Conservation (phyloP, 331 rosid species). For the Rhamnella rubrinervis region DNA sequence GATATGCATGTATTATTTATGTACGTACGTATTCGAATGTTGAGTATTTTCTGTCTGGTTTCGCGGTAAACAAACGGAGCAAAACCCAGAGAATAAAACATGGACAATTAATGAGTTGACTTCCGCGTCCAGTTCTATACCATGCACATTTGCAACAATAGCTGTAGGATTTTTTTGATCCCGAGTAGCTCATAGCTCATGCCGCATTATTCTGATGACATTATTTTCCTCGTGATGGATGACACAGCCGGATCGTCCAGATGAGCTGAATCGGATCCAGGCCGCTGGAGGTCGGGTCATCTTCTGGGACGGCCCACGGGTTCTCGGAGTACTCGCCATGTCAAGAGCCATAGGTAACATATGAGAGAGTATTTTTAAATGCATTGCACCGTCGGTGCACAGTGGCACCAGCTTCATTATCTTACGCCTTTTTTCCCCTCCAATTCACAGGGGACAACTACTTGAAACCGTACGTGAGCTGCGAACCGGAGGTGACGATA, state of each 20-base stretch:
- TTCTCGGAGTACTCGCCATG: slow-evolving; percentile 67
- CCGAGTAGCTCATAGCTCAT: background rate
- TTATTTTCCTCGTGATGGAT: background rate
- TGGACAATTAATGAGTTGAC: background rate
- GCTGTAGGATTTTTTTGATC: slow-evolving; percentile 5
- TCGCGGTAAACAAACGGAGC: slow-evolving; percentile 15
- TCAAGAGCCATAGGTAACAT: slow-evolving; percentile 63
- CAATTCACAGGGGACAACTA: slow-evolving; percentile 49
- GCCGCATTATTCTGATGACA: background rate
- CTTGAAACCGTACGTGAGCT: slow-evolving; percentile 58
- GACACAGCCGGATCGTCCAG: slow-evolving; percentile 72
- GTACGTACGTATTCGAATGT: background rate
- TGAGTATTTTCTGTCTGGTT: background rate
- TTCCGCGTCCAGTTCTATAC: background rate
- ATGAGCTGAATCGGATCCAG: slow-evolving; percentile 55
- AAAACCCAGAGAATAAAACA: background rate
- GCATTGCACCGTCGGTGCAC: background rate
- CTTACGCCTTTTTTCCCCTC: too few species aligned
- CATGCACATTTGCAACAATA: background rate
- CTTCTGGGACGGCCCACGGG: slow-evolving; percentile 65
- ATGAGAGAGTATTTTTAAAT: background rate
- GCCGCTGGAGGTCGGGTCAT: slow-evolving; percentile 64
- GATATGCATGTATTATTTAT: too few species aligned
- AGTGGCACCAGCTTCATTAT: background rate
- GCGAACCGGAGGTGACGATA: slow-evolving; percentile 60